Evolutionary conservation across 805 yeast species (phyloP).

Genomic region (Kazachstania kunashirensis): DNA sequence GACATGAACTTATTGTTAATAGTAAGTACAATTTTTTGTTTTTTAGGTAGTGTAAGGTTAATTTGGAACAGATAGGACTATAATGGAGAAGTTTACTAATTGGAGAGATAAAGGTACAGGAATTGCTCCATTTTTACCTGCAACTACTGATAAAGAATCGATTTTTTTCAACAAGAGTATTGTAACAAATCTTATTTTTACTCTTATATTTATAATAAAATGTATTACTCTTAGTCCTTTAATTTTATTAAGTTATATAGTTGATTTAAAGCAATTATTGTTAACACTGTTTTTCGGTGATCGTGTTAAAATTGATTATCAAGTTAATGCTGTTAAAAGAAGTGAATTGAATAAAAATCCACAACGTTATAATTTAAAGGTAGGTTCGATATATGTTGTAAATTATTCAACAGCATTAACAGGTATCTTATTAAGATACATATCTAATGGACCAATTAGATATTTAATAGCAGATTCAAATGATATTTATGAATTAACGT

Average conservation of each 20-base stretch:
- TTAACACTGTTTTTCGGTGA: neutral
- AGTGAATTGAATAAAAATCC: slow-evolving; percentile 17
- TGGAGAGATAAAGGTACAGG: slow-evolving; percentile 91
- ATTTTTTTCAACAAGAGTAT: neutral
- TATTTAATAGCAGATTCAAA: slow-evolving; percentile 16
- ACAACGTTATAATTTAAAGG: slow-evolving; percentile 27
- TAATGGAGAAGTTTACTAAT: slow-evolving; percentile 75
- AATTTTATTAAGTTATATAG: neutral
- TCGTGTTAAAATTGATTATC: slow-evolving; percentile 23
- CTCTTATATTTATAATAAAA: neutral
- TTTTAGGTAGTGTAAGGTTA: neutral
- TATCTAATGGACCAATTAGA: slow-evolving; percentile 16
- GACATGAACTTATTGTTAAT: too few relatives aligned
- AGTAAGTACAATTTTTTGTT: too few relatives aligned
- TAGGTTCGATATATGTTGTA: slow-evolving; percentile 35
- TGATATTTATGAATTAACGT: slow-evolving; percentile 10
- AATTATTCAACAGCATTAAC: slow-evolving; percentile 43
- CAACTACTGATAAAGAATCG: slow-evolving; percentile 10
- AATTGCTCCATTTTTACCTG: slow-evolving; percentile 80
- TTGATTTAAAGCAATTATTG: neutral
- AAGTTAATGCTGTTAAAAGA: slow-evolving; percentile 37
- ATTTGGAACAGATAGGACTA: neutral
- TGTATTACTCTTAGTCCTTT: neutral
- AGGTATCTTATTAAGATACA: slow-evolving; percentile 30
- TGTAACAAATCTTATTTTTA: neutral